Percentiles rank a stretch among this genome's conserved stretches.
These are phyloP conservation scores for Fraxinus americana DNA, from an alignment of 257 asterid genomes.

Conservation along the genomic window DNA sequence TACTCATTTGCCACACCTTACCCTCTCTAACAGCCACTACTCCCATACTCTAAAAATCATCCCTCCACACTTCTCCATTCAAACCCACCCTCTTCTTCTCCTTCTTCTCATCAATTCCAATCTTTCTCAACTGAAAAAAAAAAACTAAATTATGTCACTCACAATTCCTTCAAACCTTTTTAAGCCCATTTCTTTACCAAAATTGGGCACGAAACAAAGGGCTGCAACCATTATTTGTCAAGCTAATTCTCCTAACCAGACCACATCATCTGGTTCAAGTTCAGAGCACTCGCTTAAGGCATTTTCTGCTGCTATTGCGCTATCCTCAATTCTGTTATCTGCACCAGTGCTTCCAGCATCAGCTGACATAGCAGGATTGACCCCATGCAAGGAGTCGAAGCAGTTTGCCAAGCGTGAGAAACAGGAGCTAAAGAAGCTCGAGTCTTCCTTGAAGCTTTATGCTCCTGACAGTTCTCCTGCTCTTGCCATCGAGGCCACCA, in stretches of 20 bases:
- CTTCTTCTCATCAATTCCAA: background rate
- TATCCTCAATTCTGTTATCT: slow-evolving; percentile 82
- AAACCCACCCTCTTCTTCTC: background rate
- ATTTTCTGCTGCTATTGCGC: slow-evolving; percentile 84
- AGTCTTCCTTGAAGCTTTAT: slow-evolving; percentile 68
- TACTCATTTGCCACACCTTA: slow-evolving; percentile 39
- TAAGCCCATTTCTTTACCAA: slow-evolving; percentile 64
- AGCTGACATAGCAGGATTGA: slow-evolving; percentile 87
- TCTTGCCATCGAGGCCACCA: slow-evolving; percentile 87
- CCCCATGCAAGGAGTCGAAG: slow-evolving; percentile 95
- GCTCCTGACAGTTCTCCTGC: slow-evolving; percentile 97
- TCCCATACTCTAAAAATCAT: slow-evolving; percentile 43
- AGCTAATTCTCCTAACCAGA: slow-evolving; percentile 35
- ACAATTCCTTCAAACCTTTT: slow-evolving; percentile 83
- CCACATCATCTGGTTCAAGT: background rate
- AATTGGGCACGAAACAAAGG: slow-evolving; percentile 46
- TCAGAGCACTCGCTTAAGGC: slow-evolving; percentile 56
- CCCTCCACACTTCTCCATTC: slow-evolving; percentile 29
- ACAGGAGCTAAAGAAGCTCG: slow-evolving; percentile 81
- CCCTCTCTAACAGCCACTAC: slow-evolving; percentile 47
- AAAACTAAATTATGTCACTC: slow-evolving; percentile 60
- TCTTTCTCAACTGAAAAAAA: slow-evolving; percentile 1
- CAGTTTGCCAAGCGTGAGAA: slow-evolving; percentile 94
- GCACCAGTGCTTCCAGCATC: slow-evolving; percentile 83
- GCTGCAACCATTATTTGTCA: slow-evolving; percentile 55